Evolutionary conservation across 306 rosid species (phyloP), one percentile per base, ranked within the genome.

Genomic region (Castanea mollissima): DNA sequence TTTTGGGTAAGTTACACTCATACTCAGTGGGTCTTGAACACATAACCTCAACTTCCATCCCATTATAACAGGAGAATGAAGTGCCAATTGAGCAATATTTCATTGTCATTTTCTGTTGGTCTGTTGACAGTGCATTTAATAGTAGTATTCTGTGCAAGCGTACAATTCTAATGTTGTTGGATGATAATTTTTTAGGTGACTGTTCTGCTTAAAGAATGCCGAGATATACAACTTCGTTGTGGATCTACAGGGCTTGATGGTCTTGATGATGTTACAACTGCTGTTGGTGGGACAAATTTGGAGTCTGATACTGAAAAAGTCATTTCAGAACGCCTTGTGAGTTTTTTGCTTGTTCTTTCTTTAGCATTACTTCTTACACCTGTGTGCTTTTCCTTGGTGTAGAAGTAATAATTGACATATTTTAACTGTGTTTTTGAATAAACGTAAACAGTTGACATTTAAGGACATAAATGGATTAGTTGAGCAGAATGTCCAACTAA

Each of bases 381-480:
- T 13, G 6, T 58, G 18, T 49, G 23, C 15, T 63, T 25, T 57
- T 46, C 25, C 3, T 44, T 6, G 46, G 46, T 63, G 25, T 73
- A 54, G 21, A 55, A 71, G 38, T 41, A 34, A 31, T 51, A 34
- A 31, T 51, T 55, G 27, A 29, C 15, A 55, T 35, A 60, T 23
- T 72, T 34, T 23, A 23, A 74, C 38, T 4, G 55, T 15, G 41
- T 44, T 71, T 69, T 54, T 80, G 81, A 51, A 41, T 81, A 29
- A 58, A 76, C 70, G 83, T 62, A 55, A 32, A 74, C 92, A 95
- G 99, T 81, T 95, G 87, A 95, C 98, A 74, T 95, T 93, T 84
- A 95, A 95, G 94, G 99, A 92, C 82, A 95, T 95, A 62, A 91
- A 89, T 84, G 97, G 97, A 86, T 85, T 95, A 52, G 99, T 95